Base-by-base conservation (phyloP, 176 grass and related monocot species). In the Oryza meyeriana region DNA sequence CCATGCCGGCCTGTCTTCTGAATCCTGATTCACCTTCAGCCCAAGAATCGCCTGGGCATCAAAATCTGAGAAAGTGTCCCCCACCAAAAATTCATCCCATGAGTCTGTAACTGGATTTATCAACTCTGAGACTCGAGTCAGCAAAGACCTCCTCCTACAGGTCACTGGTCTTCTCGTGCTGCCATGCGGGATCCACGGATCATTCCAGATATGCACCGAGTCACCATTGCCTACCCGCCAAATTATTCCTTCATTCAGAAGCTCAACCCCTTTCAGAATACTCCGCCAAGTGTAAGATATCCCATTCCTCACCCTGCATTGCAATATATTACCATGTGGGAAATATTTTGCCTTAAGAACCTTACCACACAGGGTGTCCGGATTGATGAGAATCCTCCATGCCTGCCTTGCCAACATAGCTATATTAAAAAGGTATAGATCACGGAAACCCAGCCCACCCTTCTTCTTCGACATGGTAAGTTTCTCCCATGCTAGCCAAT, bases 281-380 rank as follows among this genome's bases (percentile, higher is more conserved):
- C 68, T 71, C 11, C 39, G 12, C 69, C 39, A 71, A 8, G 69
- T 16, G 5, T 44, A 71, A 0, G 39, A 71, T 0, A 42, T 71
- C 0, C 12, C 69, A 1, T 26, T 11, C 4, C 24, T 4, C 0
- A 22, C 36, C 1, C 0, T 24, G 4, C 10, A 13, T 0, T 24
- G n/a, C 12, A 71, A 0, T 0, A 71, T 44, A 0, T 12, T 8
- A 0, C 6, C 25, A 4, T 45, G 27, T 8, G 39, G n/a, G n/a
- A 44, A 71, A 9, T 44, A 71, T 16, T 44, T 71, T 0, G 69
- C 69, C 12, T 45, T 71, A 0, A 71, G 10, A 0, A 26, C 11
- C 4, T 28, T 4, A 2, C 20, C 22, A 14, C 69, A 71, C 0
- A 71, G 0, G 6, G 38, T 44, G 1, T 14, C 24, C 1, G 36